Conservation (phyloP, 805 yeast genomes). For the Jamesozyma spencerorum region DNA sequence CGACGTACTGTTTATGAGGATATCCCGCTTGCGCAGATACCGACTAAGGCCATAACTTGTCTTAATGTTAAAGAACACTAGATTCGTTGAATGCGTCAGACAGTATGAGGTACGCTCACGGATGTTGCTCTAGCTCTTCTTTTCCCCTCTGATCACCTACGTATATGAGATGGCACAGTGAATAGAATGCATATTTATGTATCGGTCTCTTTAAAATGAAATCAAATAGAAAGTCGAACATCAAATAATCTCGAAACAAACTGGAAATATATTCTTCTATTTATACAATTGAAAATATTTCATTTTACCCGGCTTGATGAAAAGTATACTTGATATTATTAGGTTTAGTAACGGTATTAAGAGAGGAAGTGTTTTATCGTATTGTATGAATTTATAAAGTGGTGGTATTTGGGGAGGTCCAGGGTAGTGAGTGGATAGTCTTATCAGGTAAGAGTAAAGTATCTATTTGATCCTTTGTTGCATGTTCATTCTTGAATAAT, state of each 20-base stretch:
- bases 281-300: not conserved
- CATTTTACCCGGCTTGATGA: too few species aligned
- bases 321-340: too few species aligned
- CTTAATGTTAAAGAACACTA: constrained; percentile 8
- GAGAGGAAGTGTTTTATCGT: too few species aligned
- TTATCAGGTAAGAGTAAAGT: not conserved
- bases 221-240: not conserved
- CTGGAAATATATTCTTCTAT: not conserved
- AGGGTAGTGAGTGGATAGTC: too few species aligned
- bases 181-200: constrained; percentile 31
- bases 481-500: not conserved
- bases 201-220: constrained; percentile 17
- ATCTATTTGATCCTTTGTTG: not conserved
- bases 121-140: constrained; percentile 28
- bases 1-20: not conserved
- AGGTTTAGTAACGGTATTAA: too few species aligned
- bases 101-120: constrained; percentile 34
- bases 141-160: constrained; percentile 34
- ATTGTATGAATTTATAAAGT: too few species aligned
- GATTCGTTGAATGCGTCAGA: constrained; percentile 12
- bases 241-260: too few species aligned
- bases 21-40: constrained; percentile 30
- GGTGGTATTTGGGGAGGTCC: not conserved
- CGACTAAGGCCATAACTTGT: constrained; percentile 23
- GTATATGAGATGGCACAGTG: constrained; percentile 30